Base-by-base conservation (phyloP, 352 stramenopile species). In the Phytophthora niederhauseri region DNA sequence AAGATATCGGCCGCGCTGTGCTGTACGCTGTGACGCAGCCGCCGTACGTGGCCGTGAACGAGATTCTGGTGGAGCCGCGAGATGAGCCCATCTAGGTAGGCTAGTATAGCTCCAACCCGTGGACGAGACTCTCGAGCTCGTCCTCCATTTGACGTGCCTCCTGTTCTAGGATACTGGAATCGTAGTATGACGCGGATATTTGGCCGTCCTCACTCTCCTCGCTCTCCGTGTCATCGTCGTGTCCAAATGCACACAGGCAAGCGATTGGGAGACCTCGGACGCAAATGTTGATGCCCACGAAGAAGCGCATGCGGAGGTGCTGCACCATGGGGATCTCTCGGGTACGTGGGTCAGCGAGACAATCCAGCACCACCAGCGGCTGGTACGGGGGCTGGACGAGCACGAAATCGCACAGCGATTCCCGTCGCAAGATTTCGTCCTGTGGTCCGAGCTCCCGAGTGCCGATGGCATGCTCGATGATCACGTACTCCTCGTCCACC, bases 21-120 rank as follows among this genome's bases (percentile, higher is more conserved):
- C 50, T 97, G 31, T 97, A 96, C 64, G 90, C 91, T 12, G 79
- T 97, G 52, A 94, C 82, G 22, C 89, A 95, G 53, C 92, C 93
- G 20, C 56, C 79, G 20, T 92, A 97, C 73, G 90, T 97, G 22
- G 88, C 90, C 11, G 86, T 97, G 55, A 98, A 98, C 71, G 90
- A 95, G 64, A 82, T 98, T 51, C 78, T 98, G 49, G 90, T 98
- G 41, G 91, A 98, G 72, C 87, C 91, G 34, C 85, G 91, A 43
- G 92, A 97, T 73, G 90, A 97, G 66, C 83, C 83, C 24, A 91
- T 90, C 49, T 91, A 87, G 48, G 63, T 91, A 87, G 48, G 63
- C 54, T 69, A 80, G 34, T 56, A 71, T 45, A 86, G 50, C 54
- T 76, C 50, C 61, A 90, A 54, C 6, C 75, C 78, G 57, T 82